These are phyloP conservation scores for Talaromyces rugulosus DNA, from an alignment of 2,329 filamentous ascomycete species.

Conservation along the genomic window DNA sequence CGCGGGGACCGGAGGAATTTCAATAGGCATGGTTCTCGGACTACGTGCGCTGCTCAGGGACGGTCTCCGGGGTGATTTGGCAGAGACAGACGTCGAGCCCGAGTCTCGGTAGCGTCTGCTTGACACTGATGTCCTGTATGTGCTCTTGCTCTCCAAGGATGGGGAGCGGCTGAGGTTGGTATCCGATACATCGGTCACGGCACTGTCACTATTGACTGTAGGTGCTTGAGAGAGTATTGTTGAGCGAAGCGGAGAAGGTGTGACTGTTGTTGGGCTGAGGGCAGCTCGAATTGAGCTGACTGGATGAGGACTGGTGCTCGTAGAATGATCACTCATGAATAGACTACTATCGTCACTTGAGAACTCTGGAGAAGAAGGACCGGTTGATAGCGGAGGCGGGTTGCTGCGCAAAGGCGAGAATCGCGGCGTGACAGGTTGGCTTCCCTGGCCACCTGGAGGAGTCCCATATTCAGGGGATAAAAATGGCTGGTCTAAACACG, in stretches of 20 bases:
- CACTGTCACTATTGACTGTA: slow-evolving; percentile 8
- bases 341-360: slow-evolving; percentile 44
- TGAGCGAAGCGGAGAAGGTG: slow-evolving; percentile 5
- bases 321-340: neutral
- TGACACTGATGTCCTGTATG: slow-evolving; percentile 38
- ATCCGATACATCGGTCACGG: slow-evolving; percentile 5
- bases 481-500: slow-evolving; percentile 35
- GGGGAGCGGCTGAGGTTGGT: slow-evolving; percentile 19
- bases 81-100: slow-evolving; percentile 19
- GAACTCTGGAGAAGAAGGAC: slow-evolving; percentile 43
- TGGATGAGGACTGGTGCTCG: slow-evolving; percentile 4
- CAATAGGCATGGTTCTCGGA: slow-evolving; percentile 25
- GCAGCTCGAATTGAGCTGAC: slow-evolving; percentile 5
- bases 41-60: slow-evolving; percentile 30
- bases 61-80: slow-evolving; percentile 23
- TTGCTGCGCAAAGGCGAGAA: slow-evolving; percentile 35
- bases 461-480: slow-evolving; percentile 54
- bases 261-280: slow-evolving; percentile 8
- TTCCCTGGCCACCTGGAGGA: slow-evolving; percentile 59
- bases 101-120: slow-evolving; percentile 36
- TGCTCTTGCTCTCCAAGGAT: slow-evolving; percentile 34
- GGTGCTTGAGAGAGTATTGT: slow-evolving; percentile 3
- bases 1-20: slow-evolving; percentile 30
- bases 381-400: slow-evolving; percentile 34
- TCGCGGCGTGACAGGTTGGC: slow-evolving; percentile 58